A percentile compares a stretch with the other conserved stretches of the same genome.
Conservation (phyloP, 371 early-diverging fungal species). For the Umbelopsis sp. region DNA sequence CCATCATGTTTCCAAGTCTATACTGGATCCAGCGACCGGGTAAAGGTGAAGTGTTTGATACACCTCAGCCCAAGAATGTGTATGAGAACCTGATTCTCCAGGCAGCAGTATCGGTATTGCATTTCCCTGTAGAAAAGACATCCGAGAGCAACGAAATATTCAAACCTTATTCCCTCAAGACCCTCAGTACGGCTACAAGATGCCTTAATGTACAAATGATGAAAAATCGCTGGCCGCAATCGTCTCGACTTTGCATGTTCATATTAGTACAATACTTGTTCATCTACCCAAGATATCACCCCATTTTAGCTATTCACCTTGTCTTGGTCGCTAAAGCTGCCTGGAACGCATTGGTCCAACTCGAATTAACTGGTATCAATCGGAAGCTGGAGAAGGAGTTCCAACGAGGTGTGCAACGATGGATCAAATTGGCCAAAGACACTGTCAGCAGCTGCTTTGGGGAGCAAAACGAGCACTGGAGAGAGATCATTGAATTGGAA, state of each 20-base stretch:
- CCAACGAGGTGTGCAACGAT: constrained; percentile 44
- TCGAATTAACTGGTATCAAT: constrained; percentile 29
- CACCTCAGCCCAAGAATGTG: not conserved
- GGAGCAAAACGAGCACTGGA: constrained; percentile 43
- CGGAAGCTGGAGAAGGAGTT: constrained; percentile 36
- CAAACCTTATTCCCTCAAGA: constrained; percentile 36
- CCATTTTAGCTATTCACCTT: constrained; percentile 70
- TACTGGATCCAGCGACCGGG: not conserved
- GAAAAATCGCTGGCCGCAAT: constrained; percentile 49
- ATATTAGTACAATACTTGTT: constrained; percentile 68
- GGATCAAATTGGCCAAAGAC: constrained; percentile 46
- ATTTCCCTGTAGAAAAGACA: not conserved
- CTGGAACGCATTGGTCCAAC: constrained; percentile 61
- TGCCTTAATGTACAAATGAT: constrained; percentile 46
- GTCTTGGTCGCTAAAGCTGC: constrained; percentile 65
- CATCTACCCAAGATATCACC: constrained; percentile 75
- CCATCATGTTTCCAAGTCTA: not conserved
- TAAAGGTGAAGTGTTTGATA: not conserved
- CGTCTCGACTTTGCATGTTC: constrained; percentile 61
- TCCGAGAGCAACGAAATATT: constrained; percentile 21
- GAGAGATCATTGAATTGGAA: constrained; percentile 50
- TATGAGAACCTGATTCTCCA: not conserved
- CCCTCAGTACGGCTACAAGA: constrained; percentile 34
- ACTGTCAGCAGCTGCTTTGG: constrained; percentile 39
- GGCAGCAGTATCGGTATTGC: not conserved